Evolutionary conservation across 2,329 filamentous ascomycete species (phyloP).

Genomic region (Talaromyces sp.): DNA sequence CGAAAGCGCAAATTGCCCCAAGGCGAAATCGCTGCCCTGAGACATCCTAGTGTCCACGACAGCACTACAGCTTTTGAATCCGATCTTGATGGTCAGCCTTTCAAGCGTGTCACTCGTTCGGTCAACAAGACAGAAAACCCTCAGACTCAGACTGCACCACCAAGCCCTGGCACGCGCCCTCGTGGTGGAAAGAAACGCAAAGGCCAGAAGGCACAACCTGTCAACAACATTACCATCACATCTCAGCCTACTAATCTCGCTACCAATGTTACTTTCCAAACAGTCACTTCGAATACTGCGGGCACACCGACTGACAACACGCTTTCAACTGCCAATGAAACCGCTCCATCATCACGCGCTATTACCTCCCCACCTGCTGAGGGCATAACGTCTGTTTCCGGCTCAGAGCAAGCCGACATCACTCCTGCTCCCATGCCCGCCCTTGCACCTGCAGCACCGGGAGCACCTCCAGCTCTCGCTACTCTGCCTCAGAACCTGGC

Average conservation of each 20-base stretch:
- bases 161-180: slow-evolving; percentile 16
- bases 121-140: slow-evolving; percentile 24
- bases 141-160: slow-evolving; percentile 22
- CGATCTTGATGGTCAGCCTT: slow-evolving; percentile 28
- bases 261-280: neutral
- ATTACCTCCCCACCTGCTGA: slow-evolving; percentile 12
- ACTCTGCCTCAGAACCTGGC: slow-evolving; percentile 10
- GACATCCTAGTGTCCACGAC: slow-evolving; percentile 25
- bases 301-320: neutral
- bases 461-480: slow-evolving; percentile 21
- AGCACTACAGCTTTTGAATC: slow-evolving; percentile 26
- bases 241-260: neutral
- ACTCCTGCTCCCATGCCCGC: slow-evolving; percentile 13
- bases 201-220: neutral
- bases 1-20: slow-evolving; percentile 39
- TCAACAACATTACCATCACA: neutral
- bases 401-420: slow-evolving; percentile 8
- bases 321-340: neutral
- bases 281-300: neutral
- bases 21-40: slow-evolving; percentile 29
- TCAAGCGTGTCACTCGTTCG: slow-evolving; percentile 34
- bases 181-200: slow-evolving; percentile 14
- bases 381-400: neutral
- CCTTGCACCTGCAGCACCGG: slow-evolving; percentile 16
- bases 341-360: slow-evolving; percentile 7